These are phyloP conservation scores for Arthrobotrys sphaeroides DNA, from an alignment of 2,329 filamentous ascomycete species.

Conservation along the genomic window DNA sequence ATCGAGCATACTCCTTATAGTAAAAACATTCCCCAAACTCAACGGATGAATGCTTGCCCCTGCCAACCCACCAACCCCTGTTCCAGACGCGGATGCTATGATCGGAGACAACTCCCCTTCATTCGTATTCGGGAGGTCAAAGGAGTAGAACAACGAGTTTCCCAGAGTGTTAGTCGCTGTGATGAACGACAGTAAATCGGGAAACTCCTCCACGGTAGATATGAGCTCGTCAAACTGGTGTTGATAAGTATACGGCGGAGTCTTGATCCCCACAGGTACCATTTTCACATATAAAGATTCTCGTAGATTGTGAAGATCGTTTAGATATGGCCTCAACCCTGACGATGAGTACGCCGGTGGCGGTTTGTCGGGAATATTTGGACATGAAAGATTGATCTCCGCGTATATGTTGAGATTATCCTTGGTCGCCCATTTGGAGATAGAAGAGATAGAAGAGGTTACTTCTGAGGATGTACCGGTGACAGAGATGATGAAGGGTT, in stretches of 20 bases:
- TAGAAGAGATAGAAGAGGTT: conserved; percentile 66
- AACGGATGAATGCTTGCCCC: conserved; percentile 77
- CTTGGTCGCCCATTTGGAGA: conserved; percentile 63
- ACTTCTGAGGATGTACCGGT: conserved; percentile 72
- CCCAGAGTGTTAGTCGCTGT: conserved; percentile 80
- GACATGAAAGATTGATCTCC: conserved; percentile 81
- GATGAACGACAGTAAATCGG: conserved; percentile 68
- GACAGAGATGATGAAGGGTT: conserved; percentile 75
- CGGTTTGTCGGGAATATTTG: conserved; percentile 74
- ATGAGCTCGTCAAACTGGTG: conserved; percentile 72
- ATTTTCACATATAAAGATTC: conserved; percentile 56
- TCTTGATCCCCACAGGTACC: conserved; percentile 73
- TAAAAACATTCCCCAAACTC: conserved; percentile 78
- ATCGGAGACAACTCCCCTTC: conserved; percentile 58
- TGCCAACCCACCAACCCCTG: conserved; percentile 75
- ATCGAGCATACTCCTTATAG: conserved; percentile 71
- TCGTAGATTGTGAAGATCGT: conserved; percentile 61
- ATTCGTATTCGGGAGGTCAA: conserved; percentile 20
- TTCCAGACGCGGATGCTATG: conserved; percentile 66
- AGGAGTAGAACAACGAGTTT: conserved; percentile 69
- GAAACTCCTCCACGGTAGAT: conserved; percentile 63
- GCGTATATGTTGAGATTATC: conserved; percentile 68
- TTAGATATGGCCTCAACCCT: conserved; percentile 68
- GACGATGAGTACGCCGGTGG: conserved; percentile 74
- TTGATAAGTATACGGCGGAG: conserved; percentile 77